Base-by-base conservation (phyloP, 2,329 filamentous ascomycete genomes). In the Calonectria leucothoes region DNA sequence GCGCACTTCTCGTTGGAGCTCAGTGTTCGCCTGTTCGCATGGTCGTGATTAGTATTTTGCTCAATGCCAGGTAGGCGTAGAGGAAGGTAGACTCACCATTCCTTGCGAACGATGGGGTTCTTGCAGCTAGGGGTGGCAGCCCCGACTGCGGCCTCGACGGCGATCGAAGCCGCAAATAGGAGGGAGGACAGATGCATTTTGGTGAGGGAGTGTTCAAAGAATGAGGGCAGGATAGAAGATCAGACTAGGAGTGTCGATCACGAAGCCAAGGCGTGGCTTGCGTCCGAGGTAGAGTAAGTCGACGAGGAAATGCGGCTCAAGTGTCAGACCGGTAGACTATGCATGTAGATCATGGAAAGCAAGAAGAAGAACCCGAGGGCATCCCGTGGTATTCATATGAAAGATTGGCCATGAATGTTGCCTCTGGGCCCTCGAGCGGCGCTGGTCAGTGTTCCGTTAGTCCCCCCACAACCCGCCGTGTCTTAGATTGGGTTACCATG, bases 1-100 rank as follows among this genome's bases (percentile, higher is more conserved):
- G 69, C 63, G 11, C 82, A 23, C 74, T 77, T 76, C 67, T 78
- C 70, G 11, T 52, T 61, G 3, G 48, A 71, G 29, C 52, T 69
- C 39, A 79, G 61, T 6, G 73, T 74, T 45, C 77, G 69, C 77
- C 77, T 78, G 20, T 23, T 31, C 31, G 25, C 35, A 35, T 25
- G 25, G 11, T 39, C n/a, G 5, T 49, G 23, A 51, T 66, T 4
- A 68, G 57, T n/a, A 23, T 17, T 25, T 15, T 4, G 10, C 23
- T 12, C 27, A 39, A 27, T 61, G 23, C 7, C 4, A n/a, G 23
- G 25, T 57, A n/a, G 23, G 25, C 48, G 23, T 4, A 52, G 15
- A 6, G 55, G 51, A 27, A 7, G 27, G 23, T n/a, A 45, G 33
- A 68, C 74, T 39, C 29, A 77, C 75, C 75, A 77, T 71, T 75